Evolutionary conservation across 768 basidiomycete species (phyloP).

Genomic region (Tulasnella sp.): DNA sequence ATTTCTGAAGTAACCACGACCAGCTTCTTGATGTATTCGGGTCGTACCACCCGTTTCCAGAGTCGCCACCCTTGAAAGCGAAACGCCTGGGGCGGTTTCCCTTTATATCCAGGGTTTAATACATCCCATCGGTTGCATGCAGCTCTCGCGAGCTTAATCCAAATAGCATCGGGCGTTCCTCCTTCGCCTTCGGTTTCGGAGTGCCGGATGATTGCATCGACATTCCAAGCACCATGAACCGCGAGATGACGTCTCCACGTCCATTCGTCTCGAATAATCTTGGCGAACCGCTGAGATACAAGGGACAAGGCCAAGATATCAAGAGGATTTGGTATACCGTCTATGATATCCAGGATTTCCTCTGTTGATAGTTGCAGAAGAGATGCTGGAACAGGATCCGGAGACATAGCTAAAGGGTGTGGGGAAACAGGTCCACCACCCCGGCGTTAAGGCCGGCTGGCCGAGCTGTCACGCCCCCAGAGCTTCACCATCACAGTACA

Average conservation of each 20-base stretch:
- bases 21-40: not conserved
- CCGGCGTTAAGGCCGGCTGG: constrained; percentile 47
- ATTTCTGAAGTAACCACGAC: not conserved
- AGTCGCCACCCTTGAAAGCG: not conserved
- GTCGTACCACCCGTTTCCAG: not conserved
- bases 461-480: constrained; percentile 50
- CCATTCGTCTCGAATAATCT: not conserved
- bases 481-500: too few relatives aligned
- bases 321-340: not conserved
- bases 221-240: not conserved
- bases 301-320: not conserved
- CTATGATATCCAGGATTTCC: not conserved
- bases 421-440: not conserved
- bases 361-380: not conserved
- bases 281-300: not conserved
- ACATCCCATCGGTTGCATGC: not conserved
- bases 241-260: not conserved
- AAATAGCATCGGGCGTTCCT: not conserved
- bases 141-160: constrained; percentile 1
- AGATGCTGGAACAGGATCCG: not conserved
- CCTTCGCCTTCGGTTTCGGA: too few relatives aligned
- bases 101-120: not conserved
- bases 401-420: not conserved
- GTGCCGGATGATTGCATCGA: not conserved
- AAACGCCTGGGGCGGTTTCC: not conserved